phyloP scores from a whole-genome alignment of 2,329 filamentous ascomycete genomes.

The Sarocladium brachiariae region DNA sequence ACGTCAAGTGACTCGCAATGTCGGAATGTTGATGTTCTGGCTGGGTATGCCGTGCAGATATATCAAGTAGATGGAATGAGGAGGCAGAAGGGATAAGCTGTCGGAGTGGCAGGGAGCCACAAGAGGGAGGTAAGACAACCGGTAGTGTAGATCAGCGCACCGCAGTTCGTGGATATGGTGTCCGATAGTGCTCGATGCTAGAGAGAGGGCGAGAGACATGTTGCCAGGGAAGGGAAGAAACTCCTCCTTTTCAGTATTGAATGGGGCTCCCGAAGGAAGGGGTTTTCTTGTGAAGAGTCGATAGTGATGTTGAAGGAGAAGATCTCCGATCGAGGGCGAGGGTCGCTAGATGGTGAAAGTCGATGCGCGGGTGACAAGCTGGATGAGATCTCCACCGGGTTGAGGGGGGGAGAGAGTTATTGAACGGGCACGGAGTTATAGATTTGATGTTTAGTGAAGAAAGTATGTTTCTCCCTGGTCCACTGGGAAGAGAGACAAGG shows the following conservation, averaged over 20 bases:
- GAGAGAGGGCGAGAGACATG: slow-evolving; percentile 28
- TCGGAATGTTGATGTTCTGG: slow-evolving; percentile 8
- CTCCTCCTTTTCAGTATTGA: slow-evolving; percentile 13
- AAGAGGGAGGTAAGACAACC: slow-evolving; percentile 25
- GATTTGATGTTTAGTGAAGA: slow-evolving; percentile 5
- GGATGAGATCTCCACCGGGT: no score
- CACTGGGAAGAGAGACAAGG: slow-evolving; percentile 3
- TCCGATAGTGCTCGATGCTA: slow-evolving; percentile 4
- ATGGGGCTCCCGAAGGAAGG: slow-evolving; percentile 14
- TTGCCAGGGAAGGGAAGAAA: slow-evolving; percentile 13
- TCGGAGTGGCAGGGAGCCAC: slow-evolving; percentile 7
- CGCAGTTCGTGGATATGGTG: slow-evolving; percentile 19
- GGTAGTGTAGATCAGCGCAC: slow-evolving; percentile 26
- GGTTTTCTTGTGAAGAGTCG: slow-evolving; percentile 9
- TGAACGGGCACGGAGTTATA: slow-evolving; percentile 1
- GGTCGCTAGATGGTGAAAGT: not conserved
- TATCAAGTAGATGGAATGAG: slow-evolving; percentile 32
- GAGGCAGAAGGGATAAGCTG: not conserved
- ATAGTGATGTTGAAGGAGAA: slow-evolving; percentile 2
- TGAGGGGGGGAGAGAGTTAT: not conserved
- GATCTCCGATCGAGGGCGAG: slow-evolving; percentile 9
- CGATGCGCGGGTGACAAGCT: not conserved
- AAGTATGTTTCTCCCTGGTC: not conserved
- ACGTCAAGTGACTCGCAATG: slow-evolving; percentile 13
- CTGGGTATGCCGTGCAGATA: slow-evolving; percentile 33